These are phyloP conservation scores for Sporothrix pseudoabietina DNA, from an alignment of 2,329 filamentous ascomycete species.

Conservation along the genomic window DNA sequence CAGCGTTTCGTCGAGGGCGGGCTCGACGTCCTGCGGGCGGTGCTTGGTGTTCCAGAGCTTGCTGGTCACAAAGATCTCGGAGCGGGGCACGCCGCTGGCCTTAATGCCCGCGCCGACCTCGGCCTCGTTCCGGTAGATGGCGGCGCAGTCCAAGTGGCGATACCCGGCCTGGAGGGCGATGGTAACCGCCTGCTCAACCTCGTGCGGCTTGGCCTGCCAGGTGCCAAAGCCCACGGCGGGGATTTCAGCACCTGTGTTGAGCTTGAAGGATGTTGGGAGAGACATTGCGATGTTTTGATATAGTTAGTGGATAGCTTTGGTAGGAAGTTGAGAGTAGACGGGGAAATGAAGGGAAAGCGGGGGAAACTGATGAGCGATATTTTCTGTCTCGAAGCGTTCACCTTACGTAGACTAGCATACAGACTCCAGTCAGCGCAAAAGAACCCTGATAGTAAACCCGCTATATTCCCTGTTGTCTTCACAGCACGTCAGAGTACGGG, in stretches of 20 bases:
- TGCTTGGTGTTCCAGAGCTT: slow-evolving; percentile 64
- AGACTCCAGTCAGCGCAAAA: neutral
- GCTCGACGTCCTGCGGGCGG: slow-evolving; percentile 48
- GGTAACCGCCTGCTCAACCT: slow-evolving; percentile 50
- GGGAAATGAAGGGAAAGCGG: neutral
- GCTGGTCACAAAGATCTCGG: slow-evolving; percentile 51
- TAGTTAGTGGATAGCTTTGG: neutral
- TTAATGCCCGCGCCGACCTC: slow-evolving; percentile 30
- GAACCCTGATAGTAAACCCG: neutral
- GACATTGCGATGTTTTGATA: neutral
- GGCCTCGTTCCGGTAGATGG: slow-evolving; percentile 47
- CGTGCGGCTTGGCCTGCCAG: slow-evolving; percentile 44
- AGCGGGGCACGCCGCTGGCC: slow-evolving; percentile 25
- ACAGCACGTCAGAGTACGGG: neutral
- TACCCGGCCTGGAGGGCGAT: slow-evolving; percentile 49
- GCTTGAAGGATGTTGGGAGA: neutral
- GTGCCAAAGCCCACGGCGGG: neutral
- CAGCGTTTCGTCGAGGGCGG: slow-evolving; percentile 52
- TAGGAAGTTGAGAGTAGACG: neutral
- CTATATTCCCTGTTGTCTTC: neutral
- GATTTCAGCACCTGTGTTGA: neutral
- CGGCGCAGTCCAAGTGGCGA: slow-evolving; percentile 53
- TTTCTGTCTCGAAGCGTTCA: no score
- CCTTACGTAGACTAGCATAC: no score
- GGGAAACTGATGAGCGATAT: no score